Evolutionary conservation across 148 eudicot genomes (phyloP).

Genomic region (Amaranthus palmeri): DNA sequence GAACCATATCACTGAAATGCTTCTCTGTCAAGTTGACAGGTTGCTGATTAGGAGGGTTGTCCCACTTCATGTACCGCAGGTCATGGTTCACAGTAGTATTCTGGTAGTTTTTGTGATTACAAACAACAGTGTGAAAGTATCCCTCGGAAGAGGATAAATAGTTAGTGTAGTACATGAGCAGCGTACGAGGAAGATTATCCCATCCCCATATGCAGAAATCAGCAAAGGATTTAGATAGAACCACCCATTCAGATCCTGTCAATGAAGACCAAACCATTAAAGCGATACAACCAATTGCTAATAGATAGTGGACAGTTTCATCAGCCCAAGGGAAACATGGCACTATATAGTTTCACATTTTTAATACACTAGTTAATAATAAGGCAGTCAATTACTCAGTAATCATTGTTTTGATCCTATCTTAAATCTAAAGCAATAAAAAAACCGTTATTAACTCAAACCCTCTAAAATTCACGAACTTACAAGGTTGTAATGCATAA

Average conservation of each 20-base stretch:
- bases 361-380: too few relatives aligned
- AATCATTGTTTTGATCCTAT: too few relatives aligned
- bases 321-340: too few relatives aligned
- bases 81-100: slow-evolving; percentile 86
- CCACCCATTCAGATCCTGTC: slow-evolving; percentile 81
- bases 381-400: too few relatives aligned
- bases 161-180: slow-evolving; percentile 89
- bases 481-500: too few relatives aligned
- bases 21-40: slow-evolving; percentile 60
- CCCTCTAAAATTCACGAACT: too few relatives aligned
- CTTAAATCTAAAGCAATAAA: too few relatives aligned
- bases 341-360: too few relatives aligned
- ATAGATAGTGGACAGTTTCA: neutral
- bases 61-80: slow-evolving; percentile 63
- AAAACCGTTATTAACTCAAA: too few relatives aligned
- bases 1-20: slow-evolving; percentile 59
- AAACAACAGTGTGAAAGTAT: slow-evolving; percentile 82
- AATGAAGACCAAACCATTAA: neutral
- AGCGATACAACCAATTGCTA: neutral
- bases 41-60: slow-evolving; percentile 53
- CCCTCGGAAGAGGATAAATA: slow-evolving; percentile 75
- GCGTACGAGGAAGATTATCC: slow-evolving; percentile 95
- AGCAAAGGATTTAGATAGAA: slow-evolving; percentile 67
- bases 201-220: slow-evolving; percentile 92
- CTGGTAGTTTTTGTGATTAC: slow-evolving; percentile 91